Conservation (phyloP, 106 monocot species). For the Phalaenopsis equestris region DNA sequence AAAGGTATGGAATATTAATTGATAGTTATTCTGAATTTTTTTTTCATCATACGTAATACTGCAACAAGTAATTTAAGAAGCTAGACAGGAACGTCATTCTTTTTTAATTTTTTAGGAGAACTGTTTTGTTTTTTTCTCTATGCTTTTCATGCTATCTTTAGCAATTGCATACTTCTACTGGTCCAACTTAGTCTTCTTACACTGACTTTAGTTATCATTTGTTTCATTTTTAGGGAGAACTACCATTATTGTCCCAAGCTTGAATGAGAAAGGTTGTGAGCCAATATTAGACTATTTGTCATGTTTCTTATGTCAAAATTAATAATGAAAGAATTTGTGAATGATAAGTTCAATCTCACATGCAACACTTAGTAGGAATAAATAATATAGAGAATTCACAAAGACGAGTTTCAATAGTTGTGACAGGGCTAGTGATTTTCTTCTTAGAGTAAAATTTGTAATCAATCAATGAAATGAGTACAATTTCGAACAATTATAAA, state of each 20-base stretch:
- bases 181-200: neutral
- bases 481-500: no score
- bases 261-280: neutral
- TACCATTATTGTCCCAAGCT: neutral
- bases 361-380: neutral
- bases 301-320: neutral
- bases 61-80: neutral
- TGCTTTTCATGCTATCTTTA: neutral
- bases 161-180: neutral
- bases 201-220: neutral
- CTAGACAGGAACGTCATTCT: neutral
- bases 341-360: neutral
- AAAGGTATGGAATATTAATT: conserved; percentile 40
- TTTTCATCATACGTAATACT: neutral
- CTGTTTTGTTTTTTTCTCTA: neutral
- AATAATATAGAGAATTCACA: neutral
- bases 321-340: neutral
- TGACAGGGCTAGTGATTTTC: neutral
- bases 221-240: neutral
- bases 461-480: no score
- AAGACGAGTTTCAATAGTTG: neutral
- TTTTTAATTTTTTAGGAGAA: neutral
- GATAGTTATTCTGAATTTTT: neutral
- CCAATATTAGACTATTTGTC: neutral
- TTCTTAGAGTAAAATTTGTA: no score